These are phyloP conservation scores for Sarcomyxa edulis DNA, from an alignment of 768 basidiomycete genomes.

Conservation along the genomic window DNA sequence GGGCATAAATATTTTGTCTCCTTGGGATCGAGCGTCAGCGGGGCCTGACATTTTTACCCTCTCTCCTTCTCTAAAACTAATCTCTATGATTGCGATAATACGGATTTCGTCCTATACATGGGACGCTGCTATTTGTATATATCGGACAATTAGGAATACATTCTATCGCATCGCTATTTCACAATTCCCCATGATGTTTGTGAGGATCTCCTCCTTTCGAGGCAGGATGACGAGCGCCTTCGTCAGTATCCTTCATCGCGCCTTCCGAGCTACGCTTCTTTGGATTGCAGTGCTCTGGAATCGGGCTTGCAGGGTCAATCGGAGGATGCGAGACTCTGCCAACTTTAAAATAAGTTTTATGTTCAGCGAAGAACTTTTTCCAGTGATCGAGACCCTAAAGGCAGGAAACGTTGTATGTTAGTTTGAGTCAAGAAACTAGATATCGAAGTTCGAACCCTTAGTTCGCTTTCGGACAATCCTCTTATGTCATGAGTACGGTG, in stretches of 20 bases:
- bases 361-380: constrained; percentile 85
- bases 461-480: constrained; percentile 68
- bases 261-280: constrained; percentile 40
- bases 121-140: constrained; percentile 6
- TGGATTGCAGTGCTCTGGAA: constrained; percentile 69
- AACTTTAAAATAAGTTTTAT: constrained; percentile 74
- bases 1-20: too few species aligned
- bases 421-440: neutral
- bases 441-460: constrained; percentile 45
- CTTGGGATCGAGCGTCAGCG: too few species aligned
- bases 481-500: constrained; percentile 91
- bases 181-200: constrained; percentile 33
- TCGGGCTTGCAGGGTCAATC: constrained; percentile 71
- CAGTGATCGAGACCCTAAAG: constrained; percentile 73
- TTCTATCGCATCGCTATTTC: constrained; percentile 13
- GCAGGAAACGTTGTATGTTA: neutral
- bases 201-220: constrained; percentile 14
- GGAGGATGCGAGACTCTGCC: constrained; percentile 73
- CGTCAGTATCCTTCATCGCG: constrained; percentile 34
- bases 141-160: constrained; percentile 7
- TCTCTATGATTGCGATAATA: too few species aligned
- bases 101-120: too few species aligned
- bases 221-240: constrained; percentile 25
- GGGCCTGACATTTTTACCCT: too few species aligned
- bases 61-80: too few species aligned